Base-by-base conservation (phyloP, 306 rosid species). In the Vigna unguiculata region DNA sequence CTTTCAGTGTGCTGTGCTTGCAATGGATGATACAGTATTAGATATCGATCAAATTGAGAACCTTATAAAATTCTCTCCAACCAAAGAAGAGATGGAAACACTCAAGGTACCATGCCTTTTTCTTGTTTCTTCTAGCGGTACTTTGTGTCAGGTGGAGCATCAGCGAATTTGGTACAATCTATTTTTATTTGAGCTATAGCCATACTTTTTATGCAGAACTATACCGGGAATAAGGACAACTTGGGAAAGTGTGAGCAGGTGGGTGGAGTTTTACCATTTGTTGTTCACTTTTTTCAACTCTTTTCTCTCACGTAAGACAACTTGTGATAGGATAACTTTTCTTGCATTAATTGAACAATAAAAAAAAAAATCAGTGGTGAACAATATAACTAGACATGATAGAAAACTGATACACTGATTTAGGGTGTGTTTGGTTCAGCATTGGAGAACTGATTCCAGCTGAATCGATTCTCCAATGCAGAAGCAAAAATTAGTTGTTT, bases 161-260 rank as follows among this genome's bases (percentile, higher is more conserved):
- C 6, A 34, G 36, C 66, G 45, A 75, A 52, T 83, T 66, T 78
- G 80, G 6, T 4, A 49, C 64, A 73, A 61, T 84, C 28, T 68
- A 41, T 76, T 77, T 69, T 72, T 66, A 66, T 76, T 65, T 81
- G 62, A 70, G 51, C 83, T 51, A 21, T 48, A 25, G 53, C 79
- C 69, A 49, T 84, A 68, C 78, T 85, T 78, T 79, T 20, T 78
- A 54, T 49, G 81, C 93, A 96, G 99, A 80, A 62, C 68, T 96
- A 92, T 73, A 83, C 28, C 52, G 96, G 99, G 83, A 90, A 91
- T 78, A 89, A 80, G 84, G 96, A 88, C 48, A 92, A 91, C 82
- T 85, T 96, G 86, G 99, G 99, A 71, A 96, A 86, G 84, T 96
- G 99, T 83, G 99, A 96, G 83, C 91, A 83, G 83, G 99, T 91